Conservation (phyloP, 768 basidiomycete species). For the Mrakia hoshinonis region DNA sequence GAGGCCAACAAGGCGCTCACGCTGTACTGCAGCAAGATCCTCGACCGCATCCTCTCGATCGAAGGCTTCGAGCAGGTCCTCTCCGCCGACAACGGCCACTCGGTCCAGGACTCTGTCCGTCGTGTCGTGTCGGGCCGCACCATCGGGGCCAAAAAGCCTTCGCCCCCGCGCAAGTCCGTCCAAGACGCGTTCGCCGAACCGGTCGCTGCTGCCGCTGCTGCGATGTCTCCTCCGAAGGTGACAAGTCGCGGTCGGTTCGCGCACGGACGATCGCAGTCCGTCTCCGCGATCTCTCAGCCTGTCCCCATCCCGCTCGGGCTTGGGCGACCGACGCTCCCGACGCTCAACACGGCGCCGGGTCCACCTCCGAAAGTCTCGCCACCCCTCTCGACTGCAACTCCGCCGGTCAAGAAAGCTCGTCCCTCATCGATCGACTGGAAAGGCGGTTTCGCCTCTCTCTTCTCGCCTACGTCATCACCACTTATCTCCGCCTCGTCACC, state of each 20-base stretch:
- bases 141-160: not conserved
- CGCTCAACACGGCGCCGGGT: not conserved
- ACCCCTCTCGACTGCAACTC: not conserved
- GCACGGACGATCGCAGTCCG: not conserved
- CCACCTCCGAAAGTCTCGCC: not conserved
- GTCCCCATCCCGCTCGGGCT: too few species aligned
- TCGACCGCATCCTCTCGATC: conserved; percentile 18
- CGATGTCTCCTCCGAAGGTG: not conserved
- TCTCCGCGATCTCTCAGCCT: not conserved
- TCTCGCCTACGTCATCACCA: conserved; percentile 6
- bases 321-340: not conserved
- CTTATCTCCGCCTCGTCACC: conserved; percentile 3
- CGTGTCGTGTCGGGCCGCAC: not conserved
- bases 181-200: not conserved
- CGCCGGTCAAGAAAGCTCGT: conserved; percentile 10
- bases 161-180: not conserved
- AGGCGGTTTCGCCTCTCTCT: conserved; percentile 19
- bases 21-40: conserved; percentile 23
- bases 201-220: not conserved
- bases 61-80: conserved; percentile 19
- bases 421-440: conserved; percentile 23
- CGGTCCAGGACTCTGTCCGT: conserved; percentile 22
- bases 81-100: conserved; percentile 15
- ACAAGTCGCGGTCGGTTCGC: not conserved
- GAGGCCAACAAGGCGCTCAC: conserved; percentile 28